A percentile compares a stretch with the other conserved stretches of the same genome.
Evolutionary conservation across 768 basidiomycete genomes (phyloP).

Genomic region (Leccinum variicolor): DNA sequence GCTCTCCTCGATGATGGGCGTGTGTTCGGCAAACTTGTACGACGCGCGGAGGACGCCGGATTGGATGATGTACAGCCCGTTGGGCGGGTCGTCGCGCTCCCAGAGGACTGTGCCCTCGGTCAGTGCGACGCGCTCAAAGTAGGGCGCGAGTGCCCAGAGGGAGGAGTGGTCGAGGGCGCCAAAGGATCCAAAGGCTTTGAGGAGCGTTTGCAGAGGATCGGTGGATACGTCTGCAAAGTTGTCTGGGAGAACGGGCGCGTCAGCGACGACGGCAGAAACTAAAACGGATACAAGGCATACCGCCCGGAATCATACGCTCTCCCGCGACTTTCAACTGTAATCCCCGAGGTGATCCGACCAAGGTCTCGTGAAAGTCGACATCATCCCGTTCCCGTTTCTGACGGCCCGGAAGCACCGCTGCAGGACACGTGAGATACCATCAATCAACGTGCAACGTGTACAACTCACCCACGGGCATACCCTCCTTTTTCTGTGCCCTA

Average conservation of each 20-base stretch:
- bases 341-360: slow-evolving; percentile 61
- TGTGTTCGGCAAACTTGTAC: slow-evolving; percentile 73
- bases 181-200: slow-evolving; percentile 78
- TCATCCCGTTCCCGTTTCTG: slow-evolving; percentile 39
- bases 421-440: background rate
- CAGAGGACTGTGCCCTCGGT: slow-evolving; percentile 65
- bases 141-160: slow-evolving; percentile 62
- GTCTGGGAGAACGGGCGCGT: slow-evolving; percentile 5
- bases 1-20: slow-evolving; percentile 72
- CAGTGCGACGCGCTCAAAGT: slow-evolving; percentile 63
- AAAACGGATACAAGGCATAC: slow-evolving; percentile 27
- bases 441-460: background rate
- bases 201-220: slow-evolving; percentile 73
- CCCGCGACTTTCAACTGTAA: slow-evolving; percentile 70
- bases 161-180: slow-evolving; percentile 52
- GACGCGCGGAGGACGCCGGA: slow-evolving; percentile 80
- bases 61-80: slow-evolving; percentile 88
- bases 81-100: slow-evolving; percentile 70
- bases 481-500: slow-evolving; percentile 58
- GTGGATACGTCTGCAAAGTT: slow-evolving; percentile 29
- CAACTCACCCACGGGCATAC: slow-evolving; percentile 41
- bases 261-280: background rate
- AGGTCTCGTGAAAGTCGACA: slow-evolving; percentile 40
- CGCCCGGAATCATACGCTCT: slow-evolving; percentile 62
- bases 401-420: slow-evolving; percentile 49